These are phyloP conservation scores for Gracilaria domingensis DNA, from an alignment of 23 red algal genomes.

Conservation along the genomic window DNA sequence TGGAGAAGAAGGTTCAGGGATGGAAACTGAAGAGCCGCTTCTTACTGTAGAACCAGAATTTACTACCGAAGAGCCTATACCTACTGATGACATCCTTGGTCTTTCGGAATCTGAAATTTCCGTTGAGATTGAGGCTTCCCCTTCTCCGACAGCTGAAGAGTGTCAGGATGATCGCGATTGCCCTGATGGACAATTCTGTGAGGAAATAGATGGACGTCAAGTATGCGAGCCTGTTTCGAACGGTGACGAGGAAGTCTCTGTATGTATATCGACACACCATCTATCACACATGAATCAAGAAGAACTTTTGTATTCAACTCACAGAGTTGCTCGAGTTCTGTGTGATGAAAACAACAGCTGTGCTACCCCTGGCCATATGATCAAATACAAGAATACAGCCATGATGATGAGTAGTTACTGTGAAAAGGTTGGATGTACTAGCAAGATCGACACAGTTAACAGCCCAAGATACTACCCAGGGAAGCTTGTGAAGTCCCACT, in stretches of 20 bases:
- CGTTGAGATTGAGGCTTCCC: too few relatives aligned
- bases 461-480: slow-evolving; percentile 32
- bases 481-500: not conserved
- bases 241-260: slow-evolving; percentile 9
- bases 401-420: slow-evolving; percentile 71
- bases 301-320: slow-evolving; percentile 24
- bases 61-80: not conserved
- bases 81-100: not conserved
- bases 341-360: slow-evolving; percentile 37
- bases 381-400: slow-evolving; percentile 8
- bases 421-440: slow-evolving; percentile 18
- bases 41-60: not conserved
- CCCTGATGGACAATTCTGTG: not conserved
- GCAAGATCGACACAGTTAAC: slow-evolving; percentile 21
- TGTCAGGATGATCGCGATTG: not conserved
- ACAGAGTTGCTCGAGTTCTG: slow-evolving; percentile 25
- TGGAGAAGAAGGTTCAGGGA: too few relatives aligned
- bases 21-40: too few relatives aligned
- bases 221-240: not conserved
- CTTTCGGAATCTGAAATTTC: not conserved
- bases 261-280: slow-evolving; percentile 18
- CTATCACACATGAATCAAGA: not conserved
- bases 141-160: not conserved
- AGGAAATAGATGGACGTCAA: not conserved
- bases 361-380: slow-evolving; percentile 61